These are phyloP conservation scores for Hypoxylon sp. DNA, from an alignment of 2,329 filamentous ascomycete species.

Conservation along the genomic window DNA sequence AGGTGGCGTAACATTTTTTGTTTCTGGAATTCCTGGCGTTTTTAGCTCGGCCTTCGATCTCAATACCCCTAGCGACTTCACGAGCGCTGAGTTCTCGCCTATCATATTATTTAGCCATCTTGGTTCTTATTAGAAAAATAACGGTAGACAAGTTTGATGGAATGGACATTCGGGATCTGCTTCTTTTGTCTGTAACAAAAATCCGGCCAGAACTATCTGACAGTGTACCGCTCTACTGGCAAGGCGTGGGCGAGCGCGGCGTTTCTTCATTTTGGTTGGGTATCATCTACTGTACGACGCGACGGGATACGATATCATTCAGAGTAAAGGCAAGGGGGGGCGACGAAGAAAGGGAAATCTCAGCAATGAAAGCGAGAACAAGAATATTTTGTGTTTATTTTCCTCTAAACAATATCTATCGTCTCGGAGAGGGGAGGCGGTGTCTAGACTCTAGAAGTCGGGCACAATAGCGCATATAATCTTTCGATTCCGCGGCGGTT, in stretches of 20 bases:
- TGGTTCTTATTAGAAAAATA: conserved; percentile 25
- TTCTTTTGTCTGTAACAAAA: conserved; percentile 47
- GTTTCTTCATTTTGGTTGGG: conserved; percentile 49
- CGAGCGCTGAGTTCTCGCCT: conserved; percentile 15
- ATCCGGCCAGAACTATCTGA: conserved; percentile 34
- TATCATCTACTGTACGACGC: conserved; percentile 52
- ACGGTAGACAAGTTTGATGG: conserved; percentile 20
- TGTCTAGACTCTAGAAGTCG: conserved; percentile 25
- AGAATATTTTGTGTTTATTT: conserved; percentile 36
- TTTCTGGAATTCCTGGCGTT: conserved; percentile 25
- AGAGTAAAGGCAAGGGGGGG: conserved; percentile 38
- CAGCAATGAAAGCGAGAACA: conserved; percentile 48
- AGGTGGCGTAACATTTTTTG: conserved; percentile 45
- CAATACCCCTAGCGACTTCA: conserved; percentile 13
- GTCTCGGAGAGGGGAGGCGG: not conserved
- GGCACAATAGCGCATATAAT: conserved; percentile 27
- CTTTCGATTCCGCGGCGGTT: conserved; percentile 16
- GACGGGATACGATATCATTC: conserved; percentile 54
- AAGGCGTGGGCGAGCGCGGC: conserved; percentile 50
- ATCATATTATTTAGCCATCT: conserved; percentile 14
- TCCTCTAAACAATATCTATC: conserved; percentile 12
- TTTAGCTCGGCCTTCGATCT: conserved; percentile 9
- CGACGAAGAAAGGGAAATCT: conserved; percentile 49
- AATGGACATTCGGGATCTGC: conserved; percentile 30
- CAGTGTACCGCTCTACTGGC: conserved; percentile 37